Conservation (phyloP, 345 rosid genomes). For the Lepidium africanum region DNA sequence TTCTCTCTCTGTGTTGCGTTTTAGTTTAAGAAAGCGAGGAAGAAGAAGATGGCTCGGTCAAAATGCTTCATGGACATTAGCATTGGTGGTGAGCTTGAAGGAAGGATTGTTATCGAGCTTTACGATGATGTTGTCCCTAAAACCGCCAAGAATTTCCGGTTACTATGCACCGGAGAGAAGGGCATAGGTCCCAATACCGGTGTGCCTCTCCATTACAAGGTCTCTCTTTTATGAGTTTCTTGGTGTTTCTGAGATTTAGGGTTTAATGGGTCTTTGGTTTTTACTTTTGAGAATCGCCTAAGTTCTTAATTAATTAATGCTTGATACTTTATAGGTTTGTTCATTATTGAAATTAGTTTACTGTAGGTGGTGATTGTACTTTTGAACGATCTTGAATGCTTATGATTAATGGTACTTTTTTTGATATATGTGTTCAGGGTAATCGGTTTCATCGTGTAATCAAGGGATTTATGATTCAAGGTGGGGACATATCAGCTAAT, state of each 20-base stretch:
- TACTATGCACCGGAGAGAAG: conserved; percentile 90
- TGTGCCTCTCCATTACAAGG: conserved; percentile 88
- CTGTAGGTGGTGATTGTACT: background rate
- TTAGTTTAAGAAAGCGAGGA: too few relatives aligned
- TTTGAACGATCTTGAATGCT: background rate
- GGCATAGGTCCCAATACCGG: conserved; percentile 76
- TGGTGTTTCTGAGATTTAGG: conserved; percentile 4
- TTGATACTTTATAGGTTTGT: background rate
- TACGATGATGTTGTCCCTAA: conserved; percentile 74
- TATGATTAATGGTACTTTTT: background rate
- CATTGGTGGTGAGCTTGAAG: conserved; percentile 90
- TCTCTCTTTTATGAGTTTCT: conserved; percentile 9
- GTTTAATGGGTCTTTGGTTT: background rate
- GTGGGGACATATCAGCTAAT: conserved; percentile 89
- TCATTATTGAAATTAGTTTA: background rate
- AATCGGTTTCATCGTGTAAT: conserved; percentile 70
- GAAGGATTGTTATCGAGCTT: conserved; percentile 82
- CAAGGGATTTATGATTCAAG: conserved; percentile 88
- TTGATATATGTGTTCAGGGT: conserved; percentile 45
- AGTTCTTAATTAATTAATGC: background rate
- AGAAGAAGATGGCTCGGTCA: conserved; percentile 45
- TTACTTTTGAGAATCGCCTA: background rate
- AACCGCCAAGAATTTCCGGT: conserved; percentile 90
- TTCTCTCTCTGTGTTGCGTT: background rate
- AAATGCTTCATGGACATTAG: conserved; percentile 79